phyloP scores from a whole-genome alignment of 164 flowering plant species.

The Stephania japonica region DNA sequence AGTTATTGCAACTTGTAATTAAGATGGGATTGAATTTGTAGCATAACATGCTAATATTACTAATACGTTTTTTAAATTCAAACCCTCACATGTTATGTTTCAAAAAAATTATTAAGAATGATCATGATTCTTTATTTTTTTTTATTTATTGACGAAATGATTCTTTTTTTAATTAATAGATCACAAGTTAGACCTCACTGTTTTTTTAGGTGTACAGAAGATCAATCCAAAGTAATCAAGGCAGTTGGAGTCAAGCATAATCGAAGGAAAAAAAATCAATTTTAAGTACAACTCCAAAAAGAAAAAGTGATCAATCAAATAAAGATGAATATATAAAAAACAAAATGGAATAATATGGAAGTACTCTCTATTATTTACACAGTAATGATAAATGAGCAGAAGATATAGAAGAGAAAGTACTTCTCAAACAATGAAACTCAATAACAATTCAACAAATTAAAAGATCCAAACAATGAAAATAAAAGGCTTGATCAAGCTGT shows the following conservation, averaged over 20 bases:
- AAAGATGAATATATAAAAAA: not conserved
- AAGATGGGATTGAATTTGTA: not conserved
- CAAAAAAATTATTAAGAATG: not conserved
- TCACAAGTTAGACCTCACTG: no score
- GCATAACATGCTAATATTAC: not conserved
- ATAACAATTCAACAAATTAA: not conserved
- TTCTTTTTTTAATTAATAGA: no score
- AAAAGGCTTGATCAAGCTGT: not conserved
- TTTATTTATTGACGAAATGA: no score
- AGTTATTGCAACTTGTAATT: not conserved
- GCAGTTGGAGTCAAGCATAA: no score
- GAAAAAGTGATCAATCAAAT: not conserved
- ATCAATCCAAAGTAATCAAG: no score
- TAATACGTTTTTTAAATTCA: not conserved
- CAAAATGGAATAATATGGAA: not conserved
- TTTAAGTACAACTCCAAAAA: not conserved
- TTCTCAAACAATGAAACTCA: not conserved
- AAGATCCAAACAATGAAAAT: not conserved
- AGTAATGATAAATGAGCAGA: no score
- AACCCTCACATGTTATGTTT: not conserved
- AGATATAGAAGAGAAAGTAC: not conserved
- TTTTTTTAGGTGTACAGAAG: no score
- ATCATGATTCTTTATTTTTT: no score
- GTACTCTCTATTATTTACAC: not conserved
- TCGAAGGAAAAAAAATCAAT: not conserved